Base-by-base conservation (phyloP, 345 rosid species). In the Populus pruinosa region DNA sequence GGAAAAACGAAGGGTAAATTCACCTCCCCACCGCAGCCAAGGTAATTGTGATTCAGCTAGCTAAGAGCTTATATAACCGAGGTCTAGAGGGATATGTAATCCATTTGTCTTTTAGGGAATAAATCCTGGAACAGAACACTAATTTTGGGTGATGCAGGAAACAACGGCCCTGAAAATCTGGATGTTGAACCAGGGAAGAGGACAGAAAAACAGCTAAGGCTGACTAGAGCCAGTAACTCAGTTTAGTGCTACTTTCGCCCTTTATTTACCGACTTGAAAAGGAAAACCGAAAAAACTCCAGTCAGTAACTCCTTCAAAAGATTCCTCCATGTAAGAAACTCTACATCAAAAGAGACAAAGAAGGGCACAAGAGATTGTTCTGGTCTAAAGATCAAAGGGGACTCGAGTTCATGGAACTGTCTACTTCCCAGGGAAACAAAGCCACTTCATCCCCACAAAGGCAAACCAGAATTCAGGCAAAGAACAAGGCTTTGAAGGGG, bases 401-500 rank as follows among this genome's bases (percentile, higher is more conserved):
- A 55, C 70, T 61, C 78, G 53, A 73, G 63, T 29, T 70, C 84
- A 87, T 82, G 83, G 78, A 85, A 72, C 63, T 72, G 53, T 59
- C 59, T 14, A 20, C 47, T 13, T 67, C 77, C 65, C 59, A 72
- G 62, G 70, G 55, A 62, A 25, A 49, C 70, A 59, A 49, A 68
- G 77, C 74, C 63, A 55, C 80, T 72, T 70, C 79, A 41, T 71
- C 71, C 55, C 67, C 76, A 31, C 62, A 79, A 70, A 80, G 76
- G 83, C 77, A 86, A 33, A 77, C 43, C 66, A 77, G 77, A 81
- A 76, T 21, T 77, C 81, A 77, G 79, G 83, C 82, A 20, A 85
- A 86, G 77, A 78, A 53, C 11, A 72, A 78, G 77, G 70, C 70
- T 69, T 75, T 90, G 83, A 90, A 87, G 89, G 89, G 87, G 80